A percentile compares a stretch with the other conserved stretches of the same genome.
Evolutionary conservation across 2,329 filamentous ascomycete genomes (phyloP).

Genomic region (Lecanicillium sp.): DNA sequence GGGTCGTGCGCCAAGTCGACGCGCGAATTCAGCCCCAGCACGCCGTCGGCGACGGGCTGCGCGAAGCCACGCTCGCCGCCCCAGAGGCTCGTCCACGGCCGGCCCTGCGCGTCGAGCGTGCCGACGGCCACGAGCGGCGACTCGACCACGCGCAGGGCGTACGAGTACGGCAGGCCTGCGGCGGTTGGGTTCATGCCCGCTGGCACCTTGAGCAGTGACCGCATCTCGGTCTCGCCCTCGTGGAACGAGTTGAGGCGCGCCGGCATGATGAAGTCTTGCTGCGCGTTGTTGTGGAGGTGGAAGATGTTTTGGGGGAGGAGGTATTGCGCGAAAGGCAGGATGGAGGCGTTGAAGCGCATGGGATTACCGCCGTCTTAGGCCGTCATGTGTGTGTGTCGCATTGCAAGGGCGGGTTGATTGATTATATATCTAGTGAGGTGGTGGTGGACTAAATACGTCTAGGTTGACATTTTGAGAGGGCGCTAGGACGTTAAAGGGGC

Average conservation of each 20-base stretch:
- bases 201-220: constrained; percentile 52
- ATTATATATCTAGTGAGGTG: too few species aligned
- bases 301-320: constrained; percentile 5
- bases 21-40: constrained; percentile 55
- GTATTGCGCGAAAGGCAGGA: constrained; percentile 2
- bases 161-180: constrained; percentile 52
- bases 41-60: constrained; percentile 49
- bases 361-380: not conserved
- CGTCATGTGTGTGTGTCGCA: too few species aligned
- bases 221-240: constrained; percentile 59
- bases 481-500: too few species aligned
- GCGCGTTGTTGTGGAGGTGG: not conserved
- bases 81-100: constrained; percentile 73
- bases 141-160: constrained; percentile 50
- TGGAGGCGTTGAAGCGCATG: constrained; percentile 6
- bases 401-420: too few species aligned
- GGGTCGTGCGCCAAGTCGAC: constrained; percentile 61
- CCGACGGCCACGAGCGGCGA: constrained; percentile 68
- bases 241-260: constrained; percentile 41
- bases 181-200: constrained; percentile 57
- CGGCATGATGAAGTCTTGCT: constrained; percentile 16
- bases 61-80: constrained; percentile 67
- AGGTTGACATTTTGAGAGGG: too few species aligned
- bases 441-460: too few species aligned
- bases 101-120: constrained; percentile 54